Conservation (phyloP, 106 monocot genomes). For the Dendrobium officinale region DNA sequence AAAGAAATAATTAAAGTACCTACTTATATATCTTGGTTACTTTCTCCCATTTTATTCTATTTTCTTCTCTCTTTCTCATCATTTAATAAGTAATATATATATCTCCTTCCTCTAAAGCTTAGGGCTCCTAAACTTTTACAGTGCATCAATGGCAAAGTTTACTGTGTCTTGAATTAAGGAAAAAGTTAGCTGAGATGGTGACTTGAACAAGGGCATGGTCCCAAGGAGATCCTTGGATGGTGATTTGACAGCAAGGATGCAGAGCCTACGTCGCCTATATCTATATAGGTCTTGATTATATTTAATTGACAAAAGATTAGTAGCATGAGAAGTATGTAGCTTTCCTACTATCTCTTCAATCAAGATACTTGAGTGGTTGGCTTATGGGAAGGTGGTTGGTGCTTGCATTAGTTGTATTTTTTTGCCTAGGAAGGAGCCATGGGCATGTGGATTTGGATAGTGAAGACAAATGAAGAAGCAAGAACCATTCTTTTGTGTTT, state of each 20-base stretch:
- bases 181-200: constrained; percentile 18
- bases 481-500: too few relatives aligned
- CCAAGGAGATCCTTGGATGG: constrained; percentile 41
- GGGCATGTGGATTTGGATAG: neutral
- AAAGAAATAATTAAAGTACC: too few relatives aligned
- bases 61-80: too few relatives aligned
- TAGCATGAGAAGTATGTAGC: neutral
- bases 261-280: neutral
- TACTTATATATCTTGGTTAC: too few relatives aligned
- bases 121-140: neutral
- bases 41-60: too few relatives aligned
- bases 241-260: constrained; percentile 38
- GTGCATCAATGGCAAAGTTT: neutral
- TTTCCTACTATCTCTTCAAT: neutral
- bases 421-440: neutral
- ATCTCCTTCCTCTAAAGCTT: neutral
- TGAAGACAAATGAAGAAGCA: too few relatives aligned
- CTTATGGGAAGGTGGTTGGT: constrained; percentile 1
- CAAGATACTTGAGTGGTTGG: neutral
- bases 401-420: neutral
- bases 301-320: neutral
- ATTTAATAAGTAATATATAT: too few relatives aligned
- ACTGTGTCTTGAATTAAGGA: constrained; percentile 3
- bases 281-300: neutral
- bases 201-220: constrained; percentile 27